These are phyloP conservation scores for Piper betle DNA, from an alignment of 164 flowering plant genomes.

Conservation along the genomic window DNA sequence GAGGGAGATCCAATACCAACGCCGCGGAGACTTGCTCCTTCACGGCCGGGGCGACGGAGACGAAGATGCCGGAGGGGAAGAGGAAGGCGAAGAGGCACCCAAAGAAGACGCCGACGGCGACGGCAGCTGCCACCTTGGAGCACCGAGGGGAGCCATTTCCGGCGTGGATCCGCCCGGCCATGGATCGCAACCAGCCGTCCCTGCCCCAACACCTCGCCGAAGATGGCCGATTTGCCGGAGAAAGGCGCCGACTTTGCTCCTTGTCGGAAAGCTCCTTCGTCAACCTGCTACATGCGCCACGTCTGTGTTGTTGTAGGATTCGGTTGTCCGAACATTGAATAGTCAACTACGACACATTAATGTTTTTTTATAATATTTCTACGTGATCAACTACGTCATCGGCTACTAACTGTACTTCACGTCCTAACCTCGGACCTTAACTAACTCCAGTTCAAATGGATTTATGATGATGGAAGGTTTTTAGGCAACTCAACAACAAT, in stretches of 20 bases:
- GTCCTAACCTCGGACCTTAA: background rate
- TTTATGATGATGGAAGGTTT: too few relatives aligned
- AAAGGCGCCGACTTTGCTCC: too few relatives aligned
- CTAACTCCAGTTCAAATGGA: too few relatives aligned
- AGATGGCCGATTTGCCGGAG: too few relatives aligned
- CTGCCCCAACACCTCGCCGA: too few relatives aligned
- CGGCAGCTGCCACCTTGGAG: conserved; percentile 46
- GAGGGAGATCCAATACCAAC: background rate
- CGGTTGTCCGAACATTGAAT: too few relatives aligned
- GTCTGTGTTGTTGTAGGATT: too few relatives aligned
- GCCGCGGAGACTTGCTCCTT: background rate
- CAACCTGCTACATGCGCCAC: too few relatives aligned
- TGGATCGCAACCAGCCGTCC: background rate
- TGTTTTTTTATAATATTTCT: background rate
- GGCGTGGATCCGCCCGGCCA: background rate
- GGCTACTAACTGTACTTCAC: background rate
- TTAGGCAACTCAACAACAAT: too few relatives aligned
- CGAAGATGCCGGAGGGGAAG: conserved; percentile 60
- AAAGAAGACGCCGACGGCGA: conserved; percentile 49
- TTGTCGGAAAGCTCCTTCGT: too few relatives aligned
- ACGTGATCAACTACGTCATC: too few relatives aligned
- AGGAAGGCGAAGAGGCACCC: conserved; percentile 70
- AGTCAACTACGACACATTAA: too few relatives aligned
- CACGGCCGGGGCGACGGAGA: conserved; percentile 11
- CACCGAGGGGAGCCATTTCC: conserved; percentile 13